Evolutionary conservation across 306 rosid genomes (phyloP), one percentile per base, ranked within the genome.

Genomic region (Senna siamea): DNA sequence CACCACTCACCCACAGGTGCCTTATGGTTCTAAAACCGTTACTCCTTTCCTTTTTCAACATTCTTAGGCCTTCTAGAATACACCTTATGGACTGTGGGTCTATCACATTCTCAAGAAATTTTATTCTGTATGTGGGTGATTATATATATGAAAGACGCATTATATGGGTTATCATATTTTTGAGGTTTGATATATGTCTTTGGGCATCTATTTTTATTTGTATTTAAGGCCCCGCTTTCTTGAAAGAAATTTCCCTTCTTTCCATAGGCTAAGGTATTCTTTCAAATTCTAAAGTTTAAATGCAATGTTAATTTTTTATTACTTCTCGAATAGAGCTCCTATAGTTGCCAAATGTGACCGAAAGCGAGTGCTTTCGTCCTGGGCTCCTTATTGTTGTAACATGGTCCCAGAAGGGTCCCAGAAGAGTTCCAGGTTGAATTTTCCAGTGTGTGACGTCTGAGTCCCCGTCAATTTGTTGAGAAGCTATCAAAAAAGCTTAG

Each of bases 311-410:
- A 51, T 66, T 44, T 55, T 46, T 79, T 23, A 69, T 26, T 73
- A 4, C 60, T 78, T 62, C 74, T 69, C 68, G 75, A 66, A 66
- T 90, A 94, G 99, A 79, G 85, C 96, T 81, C 97, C 99, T 28
- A 62, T 92, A 78, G 99, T 94, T 68, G 99, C 97, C 55, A 79
- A 80, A 77, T 88, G 96, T 60, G 99, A 94, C 68, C 81, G 99
- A 50, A 85, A 83, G 80, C 89, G 92, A 58, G 87, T 94, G 73
- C 93, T 92, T 59, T 84, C 96, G 50, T 87, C 93, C 28, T 94
- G 96, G 99, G 83, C 88, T 38, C 79, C 96, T 60, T 84, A 82
- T 78, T 92, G 96, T 70, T 17, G 84, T 63, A 84, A 85, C 82
- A 57, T 66, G 78, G 82, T 78, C 74, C 99, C 97, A 15, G 80